These are phyloP conservation scores for Lepidium africanum DNA, from an alignment of 345 rosid genomes.

Conservation along the genomic window DNA sequence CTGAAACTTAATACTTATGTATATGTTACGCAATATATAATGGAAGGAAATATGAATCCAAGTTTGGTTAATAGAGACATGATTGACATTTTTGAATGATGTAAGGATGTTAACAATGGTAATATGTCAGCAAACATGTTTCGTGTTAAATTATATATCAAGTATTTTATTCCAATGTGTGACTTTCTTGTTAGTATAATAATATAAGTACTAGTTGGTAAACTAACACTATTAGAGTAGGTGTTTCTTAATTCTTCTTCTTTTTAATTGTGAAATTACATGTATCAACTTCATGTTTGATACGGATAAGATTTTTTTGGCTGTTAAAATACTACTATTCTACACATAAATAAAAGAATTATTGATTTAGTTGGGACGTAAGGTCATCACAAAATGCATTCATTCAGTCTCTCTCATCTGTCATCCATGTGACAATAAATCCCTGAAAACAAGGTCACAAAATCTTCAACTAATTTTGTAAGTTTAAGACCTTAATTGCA, in stretches of 20 bases:
- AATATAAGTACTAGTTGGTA: neutral
- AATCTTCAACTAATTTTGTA: neutral
- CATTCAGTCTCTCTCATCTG: conserved; percentile 5
- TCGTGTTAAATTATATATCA: neutral
- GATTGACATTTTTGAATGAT: neutral
- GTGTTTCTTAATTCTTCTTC: neutral
- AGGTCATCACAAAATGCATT: conserved; percentile 6
- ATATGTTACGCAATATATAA: neutral
- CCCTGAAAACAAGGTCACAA: neutral
- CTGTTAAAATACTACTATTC: neutral
- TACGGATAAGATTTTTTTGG: neutral
- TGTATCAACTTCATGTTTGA: neutral
- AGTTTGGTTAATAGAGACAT: neutral
- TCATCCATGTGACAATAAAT: conserved; percentile 24
- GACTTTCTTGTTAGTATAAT: neutral
- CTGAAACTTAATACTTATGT: too few species aligned
- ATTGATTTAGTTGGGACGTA: neutral
- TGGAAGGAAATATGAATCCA: neutral
- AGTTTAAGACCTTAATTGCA: too few species aligned
- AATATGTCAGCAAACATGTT: conserved; percentile 2
- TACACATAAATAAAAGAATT: neutral
- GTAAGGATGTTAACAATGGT: neutral
- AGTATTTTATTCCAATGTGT: neutral
- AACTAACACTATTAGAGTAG: neutral
- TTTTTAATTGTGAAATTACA: neutral